A percentile compares a stretch with the other conserved stretches of the same genome.
These are phyloP conservation scores for Hyaloscypha variabilis DNA, from an alignment of 495 filamentous ascomycete genomes.

Conservation along the genomic window DNA sequence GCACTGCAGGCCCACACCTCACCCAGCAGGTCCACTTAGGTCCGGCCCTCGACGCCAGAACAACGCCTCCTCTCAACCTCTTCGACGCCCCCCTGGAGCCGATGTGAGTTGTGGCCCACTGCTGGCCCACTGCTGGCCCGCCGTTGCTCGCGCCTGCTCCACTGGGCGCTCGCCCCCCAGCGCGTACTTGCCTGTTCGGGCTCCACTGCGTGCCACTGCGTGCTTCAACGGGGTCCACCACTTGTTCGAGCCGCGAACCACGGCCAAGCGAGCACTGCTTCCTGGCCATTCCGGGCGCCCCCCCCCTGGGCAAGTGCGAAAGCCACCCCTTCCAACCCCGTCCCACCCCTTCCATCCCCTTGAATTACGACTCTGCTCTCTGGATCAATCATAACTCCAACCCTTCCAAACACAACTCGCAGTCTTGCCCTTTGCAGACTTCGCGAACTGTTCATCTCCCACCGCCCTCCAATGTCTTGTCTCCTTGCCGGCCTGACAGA, in stretches of 20 bases:
- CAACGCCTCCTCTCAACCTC: too few species aligned
- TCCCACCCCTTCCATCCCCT: too few species aligned
- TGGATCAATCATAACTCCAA: too few species aligned
- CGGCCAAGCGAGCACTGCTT: background rate
- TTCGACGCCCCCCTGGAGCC: background rate
- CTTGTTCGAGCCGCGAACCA: background rate
- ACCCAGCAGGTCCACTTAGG: background rate
- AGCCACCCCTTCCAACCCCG: too few species aligned
- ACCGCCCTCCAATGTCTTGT: slow-evolving; percentile 29
- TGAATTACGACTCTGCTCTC: slow-evolving; percentile 6
- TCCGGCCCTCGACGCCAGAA: too few species aligned
- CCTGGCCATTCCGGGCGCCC: too few species aligned
- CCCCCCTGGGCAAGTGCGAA: background rate
- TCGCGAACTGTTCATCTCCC: slow-evolving; percentile 29
- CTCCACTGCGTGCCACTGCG: too few species aligned
- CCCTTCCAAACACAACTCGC: background rate
- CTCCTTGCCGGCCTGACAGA: slow-evolving; percentile 15
- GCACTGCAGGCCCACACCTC: background rate
- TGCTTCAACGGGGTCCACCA: too few species aligned
- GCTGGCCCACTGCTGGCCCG: background rate
- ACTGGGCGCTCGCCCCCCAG: background rate
- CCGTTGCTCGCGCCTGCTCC: background rate
- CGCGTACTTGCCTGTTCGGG: slow-evolving; percentile 4
- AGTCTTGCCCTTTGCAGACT: slow-evolving; percentile 24
- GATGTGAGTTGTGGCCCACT: background rate